Percentiles rank a stretch among this genome's conserved stretches.
These are phyloP conservation scores for Mortierella antarctica DNA, from an alignment of 192 early-diverging fungal species.

Conservation along the genomic window DNA sequence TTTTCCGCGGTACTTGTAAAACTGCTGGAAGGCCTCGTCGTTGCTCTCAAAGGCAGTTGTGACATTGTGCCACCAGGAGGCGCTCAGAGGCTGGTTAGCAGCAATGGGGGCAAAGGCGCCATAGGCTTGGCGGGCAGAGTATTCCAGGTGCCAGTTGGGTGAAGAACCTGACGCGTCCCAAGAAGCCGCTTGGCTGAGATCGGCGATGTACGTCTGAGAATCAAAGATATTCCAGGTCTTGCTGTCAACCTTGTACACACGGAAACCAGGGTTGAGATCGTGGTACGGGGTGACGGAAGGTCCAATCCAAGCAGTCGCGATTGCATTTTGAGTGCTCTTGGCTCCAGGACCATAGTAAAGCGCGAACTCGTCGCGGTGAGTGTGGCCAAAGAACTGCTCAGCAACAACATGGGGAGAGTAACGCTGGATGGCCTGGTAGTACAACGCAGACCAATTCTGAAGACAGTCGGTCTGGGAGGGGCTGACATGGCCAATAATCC, in stretches of 20 bases:
- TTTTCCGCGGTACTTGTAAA: slow-evolving; percentile 40
- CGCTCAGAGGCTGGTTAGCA: slow-evolving; percentile 30
- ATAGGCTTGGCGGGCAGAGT: slow-evolving; percentile 58
- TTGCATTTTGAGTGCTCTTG: slow-evolving; percentile 45
- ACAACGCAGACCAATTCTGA: slow-evolving; percentile 61
- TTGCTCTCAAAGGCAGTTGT: slow-evolving; percentile 53
- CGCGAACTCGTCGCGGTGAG: slow-evolving; percentile 64
- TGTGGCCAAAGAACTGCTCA: slow-evolving; percentile 68
- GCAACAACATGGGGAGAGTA: slow-evolving; percentile 65
- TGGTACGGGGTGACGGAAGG: slow-evolving; percentile 63
- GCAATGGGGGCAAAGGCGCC: slow-evolving; percentile 23
- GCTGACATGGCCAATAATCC: slow-evolving; percentile 67
- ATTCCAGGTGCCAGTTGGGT: slow-evolving; percentile 65
- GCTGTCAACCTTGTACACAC: slow-evolving; percentile 64
- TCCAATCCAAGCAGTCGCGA: slow-evolving; percentile 58
- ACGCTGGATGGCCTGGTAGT: slow-evolving; percentile 64
- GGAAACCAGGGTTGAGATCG: slow-evolving; percentile 64
- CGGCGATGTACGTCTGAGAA: slow-evolving; percentile 60
- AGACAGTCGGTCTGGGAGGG: slow-evolving; percentile 59
- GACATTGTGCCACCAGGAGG: slow-evolving; percentile 64
- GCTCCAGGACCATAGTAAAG: slow-evolving; percentile 54
- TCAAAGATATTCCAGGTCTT: slow-evolving; percentile 61
- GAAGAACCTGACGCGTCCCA: slow-evolving; percentile 43
- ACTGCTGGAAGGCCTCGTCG: slow-evolving; percentile 51
- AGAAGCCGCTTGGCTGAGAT: slow-evolving; percentile 49